Percentiles rank a stretch among this genome's conserved stretches.
These are phyloP conservation scores for Neofusicoccum laricinum DNA, from an alignment of 2,329 filamentous ascomycete genomes.

Conservation along the genomic window DNA sequence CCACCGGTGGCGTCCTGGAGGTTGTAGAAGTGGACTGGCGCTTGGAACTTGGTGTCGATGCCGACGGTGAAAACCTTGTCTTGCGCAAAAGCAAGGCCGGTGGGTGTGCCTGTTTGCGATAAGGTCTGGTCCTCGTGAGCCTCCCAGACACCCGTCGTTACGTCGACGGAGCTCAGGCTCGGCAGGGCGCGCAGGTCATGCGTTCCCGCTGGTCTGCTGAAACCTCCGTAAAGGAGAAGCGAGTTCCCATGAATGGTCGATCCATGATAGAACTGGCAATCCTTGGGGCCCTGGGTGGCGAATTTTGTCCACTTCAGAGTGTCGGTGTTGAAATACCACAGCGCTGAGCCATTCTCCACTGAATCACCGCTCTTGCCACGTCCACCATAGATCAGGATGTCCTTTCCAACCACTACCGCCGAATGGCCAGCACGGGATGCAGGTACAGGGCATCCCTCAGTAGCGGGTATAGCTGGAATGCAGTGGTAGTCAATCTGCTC, in stretches of 20 bases:
- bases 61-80: conserved; percentile 41
- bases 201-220: conserved; percentile 21
- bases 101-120: conserved; percentile 27
- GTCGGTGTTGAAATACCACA: conserved; percentile 42
- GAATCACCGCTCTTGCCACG: conserved; percentile 28
- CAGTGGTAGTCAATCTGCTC: conserved; percentile 40
- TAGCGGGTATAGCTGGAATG: conserved; percentile 39
- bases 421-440: conserved; percentile 36
- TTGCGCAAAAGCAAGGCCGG: conserved; percentile 36
- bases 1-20: conserved; percentile 23
- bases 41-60: conserved; percentile 31
- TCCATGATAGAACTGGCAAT: conserved; percentile 18
- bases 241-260: conserved; percentile 22
- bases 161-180: conserved; percentile 9
- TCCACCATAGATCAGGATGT: conserved; percentile 41
- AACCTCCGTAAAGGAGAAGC: conserved; percentile 29
- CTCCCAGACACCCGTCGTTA: conserved; percentile 28
- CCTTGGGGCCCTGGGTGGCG: conserved; percentile 18
- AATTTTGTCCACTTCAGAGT: conserved; percentile 28
- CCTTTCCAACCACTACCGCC: conserved; percentile 38
- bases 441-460: conserved; percentile 32
- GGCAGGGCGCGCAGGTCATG: conserved; percentile 14
- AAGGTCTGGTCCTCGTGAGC: conserved; percentile 25
- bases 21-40: conserved; percentile 21
- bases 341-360: conserved; percentile 30